Percentiles rank a stretch among this genome's conserved stretches.
These are phyloP conservation scores for Erucastrum elatum DNA, from an alignment of 345 rosid species.

Conservation along the genomic window DNA sequence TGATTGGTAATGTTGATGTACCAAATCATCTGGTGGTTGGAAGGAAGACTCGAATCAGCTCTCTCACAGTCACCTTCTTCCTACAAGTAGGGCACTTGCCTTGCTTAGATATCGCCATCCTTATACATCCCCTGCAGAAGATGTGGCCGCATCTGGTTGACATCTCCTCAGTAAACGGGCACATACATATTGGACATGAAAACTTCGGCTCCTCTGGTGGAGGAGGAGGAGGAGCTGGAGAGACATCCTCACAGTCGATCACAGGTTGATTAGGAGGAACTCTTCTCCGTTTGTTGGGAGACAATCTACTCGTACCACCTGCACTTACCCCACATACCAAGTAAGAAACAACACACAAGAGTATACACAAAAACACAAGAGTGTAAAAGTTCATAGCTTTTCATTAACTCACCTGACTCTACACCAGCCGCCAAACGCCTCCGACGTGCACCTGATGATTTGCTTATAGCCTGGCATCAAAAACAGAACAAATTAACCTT, in stretches of 20 bases:
- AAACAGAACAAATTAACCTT: slow-evolving; percentile 16
- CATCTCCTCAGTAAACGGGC: slow-evolving; percentile 71
- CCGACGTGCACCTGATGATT: slow-evolving; percentile 53
- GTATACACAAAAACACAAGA: background rate
- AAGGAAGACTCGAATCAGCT: slow-evolving; percentile 89
- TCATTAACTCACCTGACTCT: slow-evolving; percentile 61
- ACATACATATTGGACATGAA: slow-evolving; percentile 90
- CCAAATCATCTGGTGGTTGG: slow-evolving; percentile 60
- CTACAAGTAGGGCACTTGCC: slow-evolving; percentile 91
- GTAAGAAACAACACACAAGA: slow-evolving; percentile 1
- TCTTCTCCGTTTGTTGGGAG: slow-evolving; percentile 34
- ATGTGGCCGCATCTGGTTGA: slow-evolving; percentile 97
- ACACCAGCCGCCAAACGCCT: slow-evolving; percentile 57
- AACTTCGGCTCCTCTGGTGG: slow-evolving; percentile 79
- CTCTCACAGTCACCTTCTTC: slow-evolving; percentile 65
- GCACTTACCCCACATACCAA: background rate
- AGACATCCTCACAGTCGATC: slow-evolving; percentile 32
- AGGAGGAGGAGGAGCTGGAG: slow-evolving; percentile 32
- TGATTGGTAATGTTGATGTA: slow-evolving; percentile 15
- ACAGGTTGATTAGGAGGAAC: slow-evolving; percentile 31
- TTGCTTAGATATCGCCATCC: slow-evolving; percentile 62
- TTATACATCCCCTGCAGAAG: slow-evolving; percentile 84
- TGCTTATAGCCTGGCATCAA: slow-evolving; percentile 68
- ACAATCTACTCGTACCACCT: slow-evolving; percentile 27
- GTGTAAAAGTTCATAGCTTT: background rate